These are phyloP conservation scores for Thelephora aurantiotincta DNA, from an alignment of 768 basidiomycete species.

Conservation along the genomic window DNA sequence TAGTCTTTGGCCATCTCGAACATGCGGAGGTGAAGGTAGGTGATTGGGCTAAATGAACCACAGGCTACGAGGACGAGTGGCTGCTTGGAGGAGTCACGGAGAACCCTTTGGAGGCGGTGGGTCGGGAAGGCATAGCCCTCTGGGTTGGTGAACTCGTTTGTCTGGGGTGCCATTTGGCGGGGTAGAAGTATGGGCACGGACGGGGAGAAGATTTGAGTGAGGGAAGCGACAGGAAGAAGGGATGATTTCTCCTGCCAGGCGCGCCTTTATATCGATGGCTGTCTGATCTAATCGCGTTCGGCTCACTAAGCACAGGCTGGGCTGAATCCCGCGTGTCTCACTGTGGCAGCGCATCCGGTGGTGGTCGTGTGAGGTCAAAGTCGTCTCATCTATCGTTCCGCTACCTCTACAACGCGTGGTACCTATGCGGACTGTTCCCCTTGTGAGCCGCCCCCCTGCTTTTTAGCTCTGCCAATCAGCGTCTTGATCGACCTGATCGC, in stretches of 20 bases:
- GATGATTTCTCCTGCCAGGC: too few relatives aligned
- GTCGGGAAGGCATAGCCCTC: constrained; percentile 54
- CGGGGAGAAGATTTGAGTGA: too few relatives aligned
- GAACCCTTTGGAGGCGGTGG: constrained; percentile 43
- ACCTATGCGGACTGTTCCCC: background rate
- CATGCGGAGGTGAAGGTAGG: constrained; percentile 97
- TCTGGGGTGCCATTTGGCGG: background rate
- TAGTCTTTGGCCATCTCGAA: constrained; percentile 99
- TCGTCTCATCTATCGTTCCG: too few relatives aligned
- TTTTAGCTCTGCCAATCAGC: constrained; percentile 30
- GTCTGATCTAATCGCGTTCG: too few relatives aligned
- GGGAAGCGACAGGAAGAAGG: background rate
- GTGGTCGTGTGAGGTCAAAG: too few relatives aligned
- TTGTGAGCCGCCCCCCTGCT: background rate
- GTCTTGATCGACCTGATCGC: constrained; percentile 48
- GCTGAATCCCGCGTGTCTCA: too few relatives aligned
- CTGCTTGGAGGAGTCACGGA: constrained; percentile 51
- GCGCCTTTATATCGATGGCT: too few relatives aligned
- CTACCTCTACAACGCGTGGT: too few relatives aligned
- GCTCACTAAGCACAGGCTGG: too few relatives aligned
- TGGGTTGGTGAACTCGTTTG: constrained; percentile 38
- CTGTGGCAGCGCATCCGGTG: too few relatives aligned
- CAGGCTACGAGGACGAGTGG: constrained; percentile 95
- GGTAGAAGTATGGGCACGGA: background rate
- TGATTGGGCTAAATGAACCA: constrained; percentile 95